Evolutionary conservation across 345 rosid genomes (phyloP), one percentile per base, ranked within the genome.

Genomic region (Rhodamnia argentea): DNA sequence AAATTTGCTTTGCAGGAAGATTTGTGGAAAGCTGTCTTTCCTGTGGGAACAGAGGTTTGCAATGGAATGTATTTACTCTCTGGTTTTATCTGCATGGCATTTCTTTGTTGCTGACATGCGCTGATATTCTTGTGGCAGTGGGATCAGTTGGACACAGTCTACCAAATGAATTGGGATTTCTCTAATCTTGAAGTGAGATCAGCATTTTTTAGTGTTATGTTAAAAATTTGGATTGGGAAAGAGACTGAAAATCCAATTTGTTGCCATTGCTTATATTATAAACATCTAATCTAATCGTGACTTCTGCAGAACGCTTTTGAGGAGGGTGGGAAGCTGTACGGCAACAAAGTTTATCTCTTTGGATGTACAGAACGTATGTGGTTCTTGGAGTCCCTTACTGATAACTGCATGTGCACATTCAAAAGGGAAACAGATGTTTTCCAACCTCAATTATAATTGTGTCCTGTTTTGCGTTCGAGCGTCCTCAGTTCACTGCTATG

Each of bases 281-380:
- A 70, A 70, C 44, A 70, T 70, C 47, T 70, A 70, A 32, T 10
- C 20, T 82, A 55, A 60, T 53, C 86, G 88, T 32, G 83, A 22
- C 88, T 53, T 92, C 84, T 44, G 81, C 92, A 96, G 99, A 88
- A 93, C 86, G 98, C 98, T 78, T 92, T 98, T 89, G 99, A 98
- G 88, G 98, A 96, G 89, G 98, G 95, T 27, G 98, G 99, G 50
- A 85, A 86, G 90, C 95, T 98, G 27, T 86, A 90, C 57, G 96
- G 96, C 82, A 87, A 93, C 91, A 95, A 91, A 89, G 99, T 94
- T 62, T 98, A 89, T 92, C 91, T 98, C 86, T 98, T 96, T 76
- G 98, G 96, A 83, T 93, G 94, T 89, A 92, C 99, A 27, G 99
- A 98, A 88, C 99, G 99, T 98, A 93, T 91, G 99, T 89, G 86